Percentiles rank a stretch among this genome's conserved stretches.
Conservation (phyloP, 2,329 filamentous ascomycete species). For the Ophiobolus disseminans region DNA sequence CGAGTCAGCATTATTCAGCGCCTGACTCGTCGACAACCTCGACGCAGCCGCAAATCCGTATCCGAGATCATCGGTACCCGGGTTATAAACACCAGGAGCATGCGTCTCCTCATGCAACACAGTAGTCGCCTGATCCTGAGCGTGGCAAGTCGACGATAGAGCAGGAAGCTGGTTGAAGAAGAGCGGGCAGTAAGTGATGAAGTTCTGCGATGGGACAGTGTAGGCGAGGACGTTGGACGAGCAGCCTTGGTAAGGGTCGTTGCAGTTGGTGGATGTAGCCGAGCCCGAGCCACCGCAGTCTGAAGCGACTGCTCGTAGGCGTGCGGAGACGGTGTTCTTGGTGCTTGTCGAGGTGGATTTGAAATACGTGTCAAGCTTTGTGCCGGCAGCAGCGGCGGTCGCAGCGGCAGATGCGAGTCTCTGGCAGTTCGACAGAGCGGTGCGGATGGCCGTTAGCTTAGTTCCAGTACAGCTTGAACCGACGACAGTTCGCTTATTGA, state of each 20-base stretch:
- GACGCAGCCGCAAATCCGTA: slow-evolving; percentile 63
- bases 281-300: slow-evolving; percentile 64
- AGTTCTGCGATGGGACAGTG: slow-evolving; percentile 61
- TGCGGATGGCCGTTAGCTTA: slow-evolving; percentile 54
- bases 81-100: slow-evolving; percentile 59
- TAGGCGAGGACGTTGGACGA: slow-evolving; percentile 62
- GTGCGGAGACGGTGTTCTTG: slow-evolving; percentile 43
- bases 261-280: slow-evolving; percentile 64
- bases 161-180: slow-evolving; percentile 64
- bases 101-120: slow-evolving; percentile 72
- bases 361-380: slow-evolving; percentile 68
- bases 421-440: slow-evolving; percentile 63
- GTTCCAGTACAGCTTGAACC: slow-evolving; percentile 63
- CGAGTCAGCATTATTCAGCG: slow-evolving; percentile 70
- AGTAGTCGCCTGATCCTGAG: slow-evolving; percentile 70
- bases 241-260: slow-evolving; percentile 64
- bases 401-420: slow-evolving; percentile 62
- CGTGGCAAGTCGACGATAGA: slow-evolving; percentile 62
- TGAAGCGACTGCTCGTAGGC: slow-evolving; percentile 53
- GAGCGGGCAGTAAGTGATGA: slow-evolving; percentile 68
- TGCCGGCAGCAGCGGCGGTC: slow-evolving; percentile 54
- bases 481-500: slow-evolving; percentile 60
- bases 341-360: slow-evolving; percentile 61
- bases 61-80: slow-evolving; percentile 63
- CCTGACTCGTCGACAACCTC: slow-evolving; percentile 56